Evolutionary conservation across 148 eudicot species (phyloP).

Genomic region (Chenopodium album): DNA sequence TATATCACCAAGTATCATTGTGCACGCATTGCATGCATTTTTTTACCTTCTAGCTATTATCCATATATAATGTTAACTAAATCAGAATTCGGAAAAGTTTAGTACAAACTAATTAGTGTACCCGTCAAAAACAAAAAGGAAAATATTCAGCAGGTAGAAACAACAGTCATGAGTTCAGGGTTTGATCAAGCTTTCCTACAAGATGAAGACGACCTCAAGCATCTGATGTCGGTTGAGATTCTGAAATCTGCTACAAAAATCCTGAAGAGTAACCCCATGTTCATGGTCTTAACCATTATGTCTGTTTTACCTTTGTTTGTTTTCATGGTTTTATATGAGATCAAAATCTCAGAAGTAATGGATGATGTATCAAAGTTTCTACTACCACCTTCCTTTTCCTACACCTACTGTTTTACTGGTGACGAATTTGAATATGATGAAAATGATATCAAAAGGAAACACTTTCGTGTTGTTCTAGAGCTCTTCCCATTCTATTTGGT

Average conservation of each 20-base stretch:
- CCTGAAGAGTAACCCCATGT: constrained; percentile 16
- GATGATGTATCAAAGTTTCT: not conserved
- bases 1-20: too few relatives aligned
- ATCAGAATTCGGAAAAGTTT: not conserved
- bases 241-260: constrained; percentile 7
- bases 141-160: too few relatives aligned
- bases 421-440: not conserved
- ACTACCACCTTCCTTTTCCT: too few relatives aligned
- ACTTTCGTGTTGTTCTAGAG: not conserved
- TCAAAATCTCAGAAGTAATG: constrained; percentile 3
- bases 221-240: constrained; percentile 4
- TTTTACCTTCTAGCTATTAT: too few relatives aligned
- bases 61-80: not conserved
- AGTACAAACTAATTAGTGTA: too few relatives aligned
- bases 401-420: not conserved
- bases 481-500: not conserved
- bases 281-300: constrained; percentile 4
- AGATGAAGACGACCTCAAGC: not conserved
- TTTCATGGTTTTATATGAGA: constrained; percentile 11
- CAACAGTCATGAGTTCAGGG: not conserved
- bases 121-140: too few relatives aligned
- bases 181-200: constrained; percentile 4
- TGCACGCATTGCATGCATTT: too few relatives aligned
- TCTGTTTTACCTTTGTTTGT: constrained; percentile 9
- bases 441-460: not conserved